Base-by-base conservation (phyloP, 2,329 filamentous ascomycete genomes). In the Paracoccidioides lutzii region DNA sequence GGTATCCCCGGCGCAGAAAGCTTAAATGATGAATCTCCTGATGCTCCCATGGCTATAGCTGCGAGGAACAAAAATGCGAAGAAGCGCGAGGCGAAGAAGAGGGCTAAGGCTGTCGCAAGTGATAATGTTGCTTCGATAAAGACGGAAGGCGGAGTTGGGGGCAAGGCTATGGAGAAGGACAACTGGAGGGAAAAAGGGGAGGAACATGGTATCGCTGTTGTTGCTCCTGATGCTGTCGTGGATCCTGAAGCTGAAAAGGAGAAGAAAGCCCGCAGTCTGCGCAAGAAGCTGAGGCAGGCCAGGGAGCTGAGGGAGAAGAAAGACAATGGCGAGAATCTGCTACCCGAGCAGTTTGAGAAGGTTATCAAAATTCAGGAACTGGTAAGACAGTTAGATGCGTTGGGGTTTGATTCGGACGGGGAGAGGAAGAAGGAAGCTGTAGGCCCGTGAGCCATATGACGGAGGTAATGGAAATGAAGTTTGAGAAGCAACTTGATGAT, bases 361-460 rank as follows among this genome's bases (percentile, higher is more conserved):
- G 88, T 98, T 55, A 94, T 95, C 69, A 95, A 93, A 72, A 95
- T 98, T 69, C 89, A 88, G 60, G 93, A 98, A 74, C 79, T 98
- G 52, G 84, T 96, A 57, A 81, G 90, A 10, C 90, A 97, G 68
- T 74, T 98, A 55, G 88, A 94, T 64, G 79, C 81, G 2, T 76
- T 98, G 33, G 91, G 91, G 0, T 89, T 97, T 60, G 86, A 94
- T 68, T 73, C 81, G 0, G 86, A 94, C 8, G 88, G 85, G 2
- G 86, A 90, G 59, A 79, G 77, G 63, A 78, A 79, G 63, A 65
- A 44, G 6, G 22, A 8, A 3, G 46, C 32, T 35, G 14, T 22
- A 12, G 35, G 35, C n/a, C 46, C 46, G 2, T 41, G 41, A 55
- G 40, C 10, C 22, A 33, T 15, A 40, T 42, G 32, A 51, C 14